Base-by-base conservation (phyloP, 2,329 filamentous ascomycete species). In the Cladosporium phlei region DNA sequence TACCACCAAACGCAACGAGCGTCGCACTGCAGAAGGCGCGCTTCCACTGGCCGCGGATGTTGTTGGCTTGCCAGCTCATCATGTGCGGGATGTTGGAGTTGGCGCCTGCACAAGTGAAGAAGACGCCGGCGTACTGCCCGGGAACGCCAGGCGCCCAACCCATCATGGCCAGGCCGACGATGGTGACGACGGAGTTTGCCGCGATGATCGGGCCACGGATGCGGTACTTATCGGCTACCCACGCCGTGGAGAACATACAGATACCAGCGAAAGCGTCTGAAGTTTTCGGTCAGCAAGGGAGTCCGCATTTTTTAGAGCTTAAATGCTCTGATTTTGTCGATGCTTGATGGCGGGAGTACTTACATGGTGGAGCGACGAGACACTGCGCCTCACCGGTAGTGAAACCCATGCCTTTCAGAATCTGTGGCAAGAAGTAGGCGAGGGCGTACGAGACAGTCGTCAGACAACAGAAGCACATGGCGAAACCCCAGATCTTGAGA, bases 11-110 rank as follows among this genome's bases (percentile, higher is more conserved):
- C 1, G 82, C 84, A 3, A 93, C 83, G 2, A 90, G 75, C 0
- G 82, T 83, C 1, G 87, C 85, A 52, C 79, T 84, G 66, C 80
- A 84, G 57, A 91, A 83, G 0, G 86, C 86, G 30, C 88, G 79
- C 71, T 90, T 93, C 86, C 86, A 93, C 67, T 91, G 86, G 1
- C 87, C 88, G 44, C 85, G 81, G 59, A 93, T 85, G 65, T 93
- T 94, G 68, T 90, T 93, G 27, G 86, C 85, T 69, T 90, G 86
- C 67, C 88, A 91, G 0, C 85, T 76, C 72, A 93, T 80, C 43
- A 78, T 72, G 1, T 80, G 74, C 0, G 88, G 86, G 10, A 90
- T 75, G 61, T 91, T 93, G 51, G 82, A 78, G 65, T 89, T 89
- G 53, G 83, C 81, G 6, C 85, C 87, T 0, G 85, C 84, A 0